A percentile compares a stretch with the other conserved stretches of the same genome.
These are phyloP conservation scores for Eucalyptus pauciflora DNA, from an alignment of 345 rosid species.

Conservation along the genomic window DNA sequence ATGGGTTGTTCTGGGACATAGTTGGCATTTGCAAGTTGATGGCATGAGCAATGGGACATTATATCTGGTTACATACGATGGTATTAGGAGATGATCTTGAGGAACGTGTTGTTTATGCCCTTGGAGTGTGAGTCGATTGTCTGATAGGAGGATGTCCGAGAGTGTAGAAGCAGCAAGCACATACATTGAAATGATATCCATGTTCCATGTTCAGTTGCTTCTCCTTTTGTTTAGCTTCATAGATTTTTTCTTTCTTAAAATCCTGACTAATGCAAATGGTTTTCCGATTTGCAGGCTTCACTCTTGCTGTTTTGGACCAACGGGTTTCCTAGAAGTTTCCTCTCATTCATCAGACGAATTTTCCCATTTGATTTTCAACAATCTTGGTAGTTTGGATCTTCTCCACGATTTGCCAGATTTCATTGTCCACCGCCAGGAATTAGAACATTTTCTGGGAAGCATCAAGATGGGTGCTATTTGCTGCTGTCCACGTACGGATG, in stretches of 20 bases:
- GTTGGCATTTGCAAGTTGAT: not conserved
- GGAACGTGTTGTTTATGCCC: not conserved
- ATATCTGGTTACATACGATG: not conserved
- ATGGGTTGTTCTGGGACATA: not conserved
- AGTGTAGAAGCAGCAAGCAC: not conserved
- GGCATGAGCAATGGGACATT: not conserved
- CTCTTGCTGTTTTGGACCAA: not conserved
- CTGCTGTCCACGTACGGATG: slow-evolving; percentile 51
- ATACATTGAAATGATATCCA: not conserved
- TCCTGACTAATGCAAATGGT: not conserved
- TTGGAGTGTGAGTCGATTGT: not conserved
- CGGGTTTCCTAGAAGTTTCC: not conserved
- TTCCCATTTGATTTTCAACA: not conserved
- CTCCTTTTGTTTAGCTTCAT: not conserved
- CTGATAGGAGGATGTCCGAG: not conserved
- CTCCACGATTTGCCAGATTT: not conserved
- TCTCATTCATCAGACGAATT: not conserved
- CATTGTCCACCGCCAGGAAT: not conserved
- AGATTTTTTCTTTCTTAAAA: not conserved
- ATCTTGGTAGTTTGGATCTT: not conserved
- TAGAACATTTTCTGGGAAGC: not conserved
- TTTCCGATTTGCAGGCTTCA: not conserved
- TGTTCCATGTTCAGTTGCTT: not conserved
- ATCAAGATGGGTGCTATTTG: slow-evolving; percentile 38
- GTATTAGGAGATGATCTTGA: not conserved